Conservation (phyloP, 1,139 yeast genomes). For the Debaryomycetaceae sp. region DNA sequence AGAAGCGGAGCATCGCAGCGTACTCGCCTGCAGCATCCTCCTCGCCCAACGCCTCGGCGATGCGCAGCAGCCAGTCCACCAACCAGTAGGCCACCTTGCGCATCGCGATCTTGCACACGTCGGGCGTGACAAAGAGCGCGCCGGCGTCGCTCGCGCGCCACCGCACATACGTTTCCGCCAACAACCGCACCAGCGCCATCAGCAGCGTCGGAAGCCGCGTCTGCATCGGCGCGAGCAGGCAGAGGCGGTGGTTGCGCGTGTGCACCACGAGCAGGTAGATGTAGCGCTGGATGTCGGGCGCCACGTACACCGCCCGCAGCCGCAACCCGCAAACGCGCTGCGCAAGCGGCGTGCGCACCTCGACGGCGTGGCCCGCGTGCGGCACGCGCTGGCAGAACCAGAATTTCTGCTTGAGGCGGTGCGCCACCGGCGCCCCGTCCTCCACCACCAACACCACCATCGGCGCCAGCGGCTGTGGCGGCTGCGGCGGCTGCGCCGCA, state of each 20-base stretch:
- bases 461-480: too few species aligned
- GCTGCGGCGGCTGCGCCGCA: neutral
- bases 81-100: slow-evolving; percentile 45
- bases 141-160: slow-evolving; percentile 15
- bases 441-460: slow-evolving; percentile 13
- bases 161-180: slow-evolving; percentile 27
- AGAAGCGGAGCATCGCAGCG: slow-evolving; percentile 15
- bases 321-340: neutral
- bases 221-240: slow-evolving; percentile 35
- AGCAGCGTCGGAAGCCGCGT: slow-evolving; percentile 33
- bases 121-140: slow-evolving; percentile 34
- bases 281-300: slow-evolving; percentile 36
- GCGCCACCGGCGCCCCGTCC: slow-evolving; percentile 10
- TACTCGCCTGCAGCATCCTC: too few species aligned
- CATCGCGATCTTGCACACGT: slow-evolving; percentile 35
- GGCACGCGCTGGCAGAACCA: slow-evolving; percentile 27
- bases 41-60: slow-evolving; percentile 12
- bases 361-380: slow-evolving; percentile 8
- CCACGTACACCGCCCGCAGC: slow-evolving; percentile 18
- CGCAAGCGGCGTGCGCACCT: slow-evolving; percentile 1
- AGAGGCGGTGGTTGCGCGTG: slow-evolving; percentile 37
- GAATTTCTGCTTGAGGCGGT: slow-evolving; percentile 33
- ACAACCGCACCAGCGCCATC: slow-evolving; percentile 23
- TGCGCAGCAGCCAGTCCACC: slow-evolving; percentile 35
- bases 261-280: slow-evolving; percentile 36